phyloP scores from a whole-genome alignment of 139 green algal genomes.

The Mesostigma viride region DNA sequence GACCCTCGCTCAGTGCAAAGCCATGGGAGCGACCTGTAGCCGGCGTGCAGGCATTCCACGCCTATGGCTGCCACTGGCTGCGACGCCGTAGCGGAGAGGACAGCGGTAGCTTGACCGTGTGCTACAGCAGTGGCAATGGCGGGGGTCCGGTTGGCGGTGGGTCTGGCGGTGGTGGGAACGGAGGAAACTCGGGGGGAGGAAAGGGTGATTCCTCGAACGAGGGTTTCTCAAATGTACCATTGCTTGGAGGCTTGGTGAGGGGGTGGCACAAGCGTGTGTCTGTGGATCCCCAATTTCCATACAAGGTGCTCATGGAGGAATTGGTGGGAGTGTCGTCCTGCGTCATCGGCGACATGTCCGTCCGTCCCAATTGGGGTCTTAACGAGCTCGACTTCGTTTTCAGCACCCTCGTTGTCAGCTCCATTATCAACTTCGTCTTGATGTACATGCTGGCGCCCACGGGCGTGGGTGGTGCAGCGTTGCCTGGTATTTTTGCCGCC shows the following conservation, averaged over 20 bases:
- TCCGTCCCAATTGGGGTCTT: slow-evolving; percentile 82
- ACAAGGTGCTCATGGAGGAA: slow-evolving; percentile 87
- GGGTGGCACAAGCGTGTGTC: slow-evolving; percentile 78
- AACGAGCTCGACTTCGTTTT: slow-evolving; percentile 98
- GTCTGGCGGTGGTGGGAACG: neutral
- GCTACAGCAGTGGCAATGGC: slow-evolving; percentile 8
- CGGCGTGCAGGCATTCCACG: no score
- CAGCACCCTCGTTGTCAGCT: slow-evolving; percentile 83
- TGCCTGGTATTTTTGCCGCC: slow-evolving; percentile 29
- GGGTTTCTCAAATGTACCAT: neutral
- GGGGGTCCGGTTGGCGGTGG: neutral
- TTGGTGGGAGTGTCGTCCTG: slow-evolving; percentile 82
- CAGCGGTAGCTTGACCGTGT: no score
- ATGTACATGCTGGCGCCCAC: slow-evolving; percentile 88
- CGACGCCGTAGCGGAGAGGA: no score
- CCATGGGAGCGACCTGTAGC: no score
- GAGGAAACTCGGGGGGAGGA: neutral
- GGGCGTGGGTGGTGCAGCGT: slow-evolving; percentile 17
- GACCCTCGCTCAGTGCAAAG: no score
- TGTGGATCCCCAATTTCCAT: slow-evolving; percentile 74
- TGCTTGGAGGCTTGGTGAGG: slow-evolving; percentile 6
- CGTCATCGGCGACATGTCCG: slow-evolving; percentile 87
- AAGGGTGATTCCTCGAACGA: neutral
- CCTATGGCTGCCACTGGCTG: no score
- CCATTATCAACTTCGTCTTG: slow-evolving; percentile 89